A percentile compares a stretch with the other conserved stretches of the same genome.
phyloP scores from a whole-genome alignment of 495 filamentous ascomycete species.

The Trichocladium antarcticum region DNA sequence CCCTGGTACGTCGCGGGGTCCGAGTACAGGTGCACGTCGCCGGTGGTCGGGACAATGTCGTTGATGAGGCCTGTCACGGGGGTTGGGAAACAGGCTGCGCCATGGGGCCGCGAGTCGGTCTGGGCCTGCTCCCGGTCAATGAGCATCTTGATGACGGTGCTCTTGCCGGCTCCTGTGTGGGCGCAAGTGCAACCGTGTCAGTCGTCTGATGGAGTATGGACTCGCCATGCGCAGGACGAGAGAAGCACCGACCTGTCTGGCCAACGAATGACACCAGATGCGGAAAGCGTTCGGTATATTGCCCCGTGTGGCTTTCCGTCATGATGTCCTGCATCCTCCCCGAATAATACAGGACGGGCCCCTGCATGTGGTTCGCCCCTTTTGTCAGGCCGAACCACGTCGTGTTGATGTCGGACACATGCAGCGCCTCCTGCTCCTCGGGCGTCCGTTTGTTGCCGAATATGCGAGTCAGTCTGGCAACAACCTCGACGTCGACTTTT shows the following conservation, averaged over 20 bases:
- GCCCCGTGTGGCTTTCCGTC: conserved; percentile 23
- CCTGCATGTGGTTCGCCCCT: conserved; percentile 19
- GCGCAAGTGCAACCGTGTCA: background rate
- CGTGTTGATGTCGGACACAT: conserved; percentile 33
- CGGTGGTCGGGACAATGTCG: conserved; percentile 46
- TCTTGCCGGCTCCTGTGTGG: conserved; percentile 46
- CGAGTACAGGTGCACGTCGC: conserved; percentile 52
- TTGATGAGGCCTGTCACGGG: conserved; percentile 30
- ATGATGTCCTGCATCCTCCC: conserved; percentile 32
- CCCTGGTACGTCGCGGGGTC: conserved; percentile 42
- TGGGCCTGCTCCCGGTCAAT: conserved; percentile 29
- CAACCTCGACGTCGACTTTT: conserved; percentile 22
- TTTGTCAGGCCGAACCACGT: conserved; percentile 40
- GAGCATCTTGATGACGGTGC: conserved; percentile 45
- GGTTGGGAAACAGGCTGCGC: conserved; percentile 16
- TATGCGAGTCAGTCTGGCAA: conserved; percentile 22
- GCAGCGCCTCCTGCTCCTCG: conserved; percentile 22
- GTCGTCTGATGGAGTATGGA: too few relatives aligned
- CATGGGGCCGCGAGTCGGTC: background rate
- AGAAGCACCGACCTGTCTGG: conserved; percentile 9
- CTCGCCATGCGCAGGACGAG: too few relatives aligned
- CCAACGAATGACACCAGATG: conserved; percentile 41
- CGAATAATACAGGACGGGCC: conserved; percentile 32
- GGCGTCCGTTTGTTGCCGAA: conserved; percentile 17
- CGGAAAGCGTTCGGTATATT: conserved; percentile 28